phyloP scores from a whole-genome alignment of 2,329 filamentous ascomycete genomes.

The Cercospora canescens region DNA sequence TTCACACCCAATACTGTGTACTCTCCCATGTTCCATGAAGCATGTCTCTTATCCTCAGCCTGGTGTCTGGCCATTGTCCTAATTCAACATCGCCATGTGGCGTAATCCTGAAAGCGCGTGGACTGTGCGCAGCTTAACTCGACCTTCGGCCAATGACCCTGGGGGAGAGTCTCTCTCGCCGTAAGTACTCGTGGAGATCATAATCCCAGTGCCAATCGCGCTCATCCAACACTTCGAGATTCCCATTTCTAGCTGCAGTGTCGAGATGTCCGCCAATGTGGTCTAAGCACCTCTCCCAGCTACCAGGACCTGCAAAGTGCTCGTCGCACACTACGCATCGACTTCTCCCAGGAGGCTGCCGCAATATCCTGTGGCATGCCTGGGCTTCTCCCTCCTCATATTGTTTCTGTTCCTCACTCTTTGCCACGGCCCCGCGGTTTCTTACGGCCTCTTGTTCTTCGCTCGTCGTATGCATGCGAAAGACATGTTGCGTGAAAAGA shows the following conservation, averaged over 20 bases:
- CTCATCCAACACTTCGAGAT: conserved; percentile 27
- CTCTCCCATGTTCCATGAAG: too few species aligned
- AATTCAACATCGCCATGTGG: too few species aligned
- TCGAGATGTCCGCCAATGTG: conserved; percentile 83
- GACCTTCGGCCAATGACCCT: too few species aligned
- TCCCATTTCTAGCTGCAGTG: conserved; percentile 44
- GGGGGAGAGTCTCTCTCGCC: conserved; percentile 37
- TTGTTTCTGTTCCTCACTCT: conserved; percentile 20
- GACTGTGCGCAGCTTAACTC: too few species aligned
- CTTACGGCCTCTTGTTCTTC: conserved; percentile 73
- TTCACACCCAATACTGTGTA: too few species aligned
- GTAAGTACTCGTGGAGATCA: conserved; percentile 41
- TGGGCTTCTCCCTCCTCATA: conserved; percentile 54
- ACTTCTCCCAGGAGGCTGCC: conserved; percentile 62
- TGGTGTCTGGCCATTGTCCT: too few species aligned
- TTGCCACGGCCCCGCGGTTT: conserved; percentile 60
- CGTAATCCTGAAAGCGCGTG: too few species aligned
- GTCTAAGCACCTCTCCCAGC: conserved; percentile 84
- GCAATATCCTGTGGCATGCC: conserved; percentile 61
- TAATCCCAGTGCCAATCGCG: conserved; percentile 40
- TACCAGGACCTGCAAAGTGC: conserved; percentile 61
- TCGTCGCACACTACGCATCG: conserved; percentile 65
- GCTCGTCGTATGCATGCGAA: conserved; percentile 72
- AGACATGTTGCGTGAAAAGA: conserved; percentile 83
- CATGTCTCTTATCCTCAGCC: too few species aligned